phyloP scores from a whole-genome alignment of 305 asterid species.

The Caryopteris hybrid region DNA sequence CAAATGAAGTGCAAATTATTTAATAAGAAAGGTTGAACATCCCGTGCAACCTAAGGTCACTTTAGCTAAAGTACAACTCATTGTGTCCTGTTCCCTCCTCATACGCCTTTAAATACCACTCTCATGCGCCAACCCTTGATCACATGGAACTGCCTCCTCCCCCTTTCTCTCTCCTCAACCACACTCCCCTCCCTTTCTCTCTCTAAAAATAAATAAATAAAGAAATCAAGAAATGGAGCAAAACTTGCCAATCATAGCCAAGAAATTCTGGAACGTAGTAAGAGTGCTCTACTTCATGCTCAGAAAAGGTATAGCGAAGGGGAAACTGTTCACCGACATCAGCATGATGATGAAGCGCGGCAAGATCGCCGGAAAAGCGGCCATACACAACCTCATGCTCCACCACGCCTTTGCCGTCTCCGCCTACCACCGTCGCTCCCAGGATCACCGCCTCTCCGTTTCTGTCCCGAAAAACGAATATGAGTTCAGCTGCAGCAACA shows the following conservation, averaged over 20 bases:
- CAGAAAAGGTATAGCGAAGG: constrained; percentile 42
- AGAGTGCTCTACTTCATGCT: constrained; percentile 42
- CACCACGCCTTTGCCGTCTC: constrained; percentile 36
- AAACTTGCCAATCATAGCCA: constrained; percentile 40
- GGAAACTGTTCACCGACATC: constrained; percentile 41
- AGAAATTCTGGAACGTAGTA: constrained; percentile 44
- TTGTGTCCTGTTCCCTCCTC: background rate
- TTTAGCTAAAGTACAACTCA: constrained; percentile 18
- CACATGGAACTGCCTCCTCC: constrained; percentile 16
- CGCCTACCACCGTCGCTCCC: constrained; percentile 19
- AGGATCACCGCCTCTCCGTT: background rate
- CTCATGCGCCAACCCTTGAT: constrained; percentile 2
- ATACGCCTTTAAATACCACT: constrained; percentile 30
- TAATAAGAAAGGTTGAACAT: background rate
- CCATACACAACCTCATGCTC: constrained; percentile 44
- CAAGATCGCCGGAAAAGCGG: constrained; percentile 52
- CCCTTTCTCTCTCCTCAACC: background rate
- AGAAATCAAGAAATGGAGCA: constrained; percentile 37
- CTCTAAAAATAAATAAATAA: background rate
- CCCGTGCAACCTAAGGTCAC: constrained; percentile 20
- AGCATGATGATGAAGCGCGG: constrained; percentile 47
- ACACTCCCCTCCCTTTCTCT: too few relatives aligned
- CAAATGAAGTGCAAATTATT: background rate
- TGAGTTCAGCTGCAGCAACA: constrained; percentile 77
- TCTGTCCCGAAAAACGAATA: constrained; percentile 29